These are phyloP conservation scores for Colletotrichum sp. DNA, from an alignment of 2,329 filamentous ascomycete species.

Conservation along the genomic window DNA sequence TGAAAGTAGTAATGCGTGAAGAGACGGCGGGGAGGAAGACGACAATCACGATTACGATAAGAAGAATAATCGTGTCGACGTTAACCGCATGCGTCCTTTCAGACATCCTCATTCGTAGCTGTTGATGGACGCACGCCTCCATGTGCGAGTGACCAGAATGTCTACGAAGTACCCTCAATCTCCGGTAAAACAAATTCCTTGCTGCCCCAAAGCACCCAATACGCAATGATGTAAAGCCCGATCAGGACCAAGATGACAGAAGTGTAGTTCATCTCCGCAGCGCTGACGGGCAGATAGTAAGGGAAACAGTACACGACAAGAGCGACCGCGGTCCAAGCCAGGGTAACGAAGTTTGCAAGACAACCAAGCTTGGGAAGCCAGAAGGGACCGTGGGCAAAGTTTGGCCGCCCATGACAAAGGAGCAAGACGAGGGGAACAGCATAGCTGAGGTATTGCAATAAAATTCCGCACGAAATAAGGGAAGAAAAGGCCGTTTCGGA, in stretches of 20 bases:
- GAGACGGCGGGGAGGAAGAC: too few relatives aligned
- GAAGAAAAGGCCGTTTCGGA: slow-evolving; percentile 31
- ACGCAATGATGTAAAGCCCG: slow-evolving; percentile 4
- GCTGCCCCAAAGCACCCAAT: slow-evolving; percentile 18
- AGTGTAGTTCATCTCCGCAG: slow-evolving; percentile 29
- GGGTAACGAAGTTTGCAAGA: slow-evolving; percentile 28
- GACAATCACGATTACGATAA: too few relatives aligned
- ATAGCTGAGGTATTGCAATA: slow-evolving; percentile 32
- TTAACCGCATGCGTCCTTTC: too few relatives aligned
- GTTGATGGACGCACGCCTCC: too few relatives aligned
- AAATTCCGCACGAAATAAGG: slow-evolving; percentile 27
- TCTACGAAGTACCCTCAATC: background rate
- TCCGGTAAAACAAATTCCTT: background rate
- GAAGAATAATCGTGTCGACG: too few relatives aligned
- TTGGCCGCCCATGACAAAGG: slow-evolving; percentile 26
- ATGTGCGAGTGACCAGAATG: background rate
- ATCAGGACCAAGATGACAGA: slow-evolving; percentile 25
- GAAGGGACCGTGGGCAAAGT: slow-evolving; percentile 30
- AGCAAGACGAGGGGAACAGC: slow-evolving; percentile 29
- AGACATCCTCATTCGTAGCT: too few relatives aligned
- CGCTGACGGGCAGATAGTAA: slow-evolving; percentile 24
- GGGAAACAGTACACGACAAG: slow-evolving; percentile 32
- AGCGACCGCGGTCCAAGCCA: slow-evolving; percentile 27
- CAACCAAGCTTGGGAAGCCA: slow-evolving; percentile 28
- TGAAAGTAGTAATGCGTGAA: too few relatives aligned